Percentiles rank a stretch among this genome's conserved stretches.
Evolutionary conservation across 2,329 filamentous ascomycete genomes (phyloP).

Genomic region (Arachnomyces sp.): DNA sequence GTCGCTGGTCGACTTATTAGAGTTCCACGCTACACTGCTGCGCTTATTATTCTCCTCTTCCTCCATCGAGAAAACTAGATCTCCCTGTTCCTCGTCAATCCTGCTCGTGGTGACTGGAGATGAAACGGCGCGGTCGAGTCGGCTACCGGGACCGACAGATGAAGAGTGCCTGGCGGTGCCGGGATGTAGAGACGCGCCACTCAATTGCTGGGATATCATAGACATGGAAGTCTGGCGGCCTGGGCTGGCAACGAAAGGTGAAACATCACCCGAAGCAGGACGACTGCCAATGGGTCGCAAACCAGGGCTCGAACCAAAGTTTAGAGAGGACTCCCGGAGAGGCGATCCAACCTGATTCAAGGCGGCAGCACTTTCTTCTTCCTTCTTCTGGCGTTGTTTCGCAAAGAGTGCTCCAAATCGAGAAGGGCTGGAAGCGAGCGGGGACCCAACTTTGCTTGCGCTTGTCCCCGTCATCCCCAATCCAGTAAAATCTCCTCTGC

Average conservation of each 20-base stretch:
- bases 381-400: constrained; percentile 43
- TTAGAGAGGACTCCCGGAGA: constrained; percentile 52
- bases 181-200: constrained; percentile 36
- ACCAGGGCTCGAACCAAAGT: constrained; percentile 42
- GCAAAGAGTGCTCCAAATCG: constrained; percentile 54
- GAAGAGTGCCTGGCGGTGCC: constrained; percentile 28
- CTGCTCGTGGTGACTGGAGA: constrained; percentile 38
- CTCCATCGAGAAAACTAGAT: constrained; percentile 43
- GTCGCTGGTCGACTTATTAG: constrained; percentile 25
- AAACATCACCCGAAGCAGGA: constrained; percentile 39
- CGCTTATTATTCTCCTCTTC: constrained; percentile 41
- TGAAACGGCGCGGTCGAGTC: constrained; percentile 38
- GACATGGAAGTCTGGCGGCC: constrained; percentile 51
- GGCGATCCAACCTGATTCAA: constrained; percentile 59
- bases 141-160: constrained; percentile 22
- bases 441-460: constrained; percentile 46
- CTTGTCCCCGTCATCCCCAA: constrained; percentile 43
- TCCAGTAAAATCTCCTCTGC: constrained; percentile 41
- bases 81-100: constrained; percentile 42
- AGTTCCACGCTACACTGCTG: constrained; percentile 27
- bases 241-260: constrained; percentile 47
- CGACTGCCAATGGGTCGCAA: constrained; percentile 43
- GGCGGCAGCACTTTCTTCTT: constrained; percentile 41
- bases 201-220: constrained; percentile 53
- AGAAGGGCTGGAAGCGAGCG: constrained; percentile 51